Evolutionary conservation across 192 early-diverging fungal species (phyloP).

Genomic region (Funneliformis mosseae): DNA sequence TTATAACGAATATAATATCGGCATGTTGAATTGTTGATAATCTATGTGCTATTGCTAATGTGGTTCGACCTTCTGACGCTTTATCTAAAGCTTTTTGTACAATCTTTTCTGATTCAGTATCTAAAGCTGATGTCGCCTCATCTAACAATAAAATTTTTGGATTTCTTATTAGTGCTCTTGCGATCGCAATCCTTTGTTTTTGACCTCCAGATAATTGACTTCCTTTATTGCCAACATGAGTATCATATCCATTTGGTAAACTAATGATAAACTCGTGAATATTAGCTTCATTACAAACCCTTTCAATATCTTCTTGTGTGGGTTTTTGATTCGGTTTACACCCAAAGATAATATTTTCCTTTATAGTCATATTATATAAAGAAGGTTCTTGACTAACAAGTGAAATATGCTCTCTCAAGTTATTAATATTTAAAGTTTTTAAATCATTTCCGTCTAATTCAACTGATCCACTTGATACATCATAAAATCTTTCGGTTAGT

Average conservation of each 20-base stretch:
- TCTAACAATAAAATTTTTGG: conserved; percentile 77
- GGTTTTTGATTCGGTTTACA: conserved; percentile 46
- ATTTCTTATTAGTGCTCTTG: conserved; percentile 68
- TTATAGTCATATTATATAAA: conserved; percentile 40
- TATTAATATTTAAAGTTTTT: conserved; percentile 46
- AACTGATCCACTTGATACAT: conserved; percentile 45
- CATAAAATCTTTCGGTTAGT: conserved; percentile 61
- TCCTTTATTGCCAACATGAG: conserved; percentile 63
- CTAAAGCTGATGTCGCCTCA: conserved; percentile 82
- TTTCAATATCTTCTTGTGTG: conserved; percentile 50
- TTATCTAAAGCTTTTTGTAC: conserved; percentile 80
- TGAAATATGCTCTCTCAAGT: conserved; percentile 50
- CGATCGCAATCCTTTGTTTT: conserved; percentile 70
- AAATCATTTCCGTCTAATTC: conserved; percentile 47
- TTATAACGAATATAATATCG: conserved; percentile 84
- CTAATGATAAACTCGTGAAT: conserved; percentile 56
- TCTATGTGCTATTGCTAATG: conserved; percentile 70
- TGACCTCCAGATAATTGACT: conserved; percentile 66
- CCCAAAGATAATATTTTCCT: conserved; percentile 62
- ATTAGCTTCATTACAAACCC: conserved; percentile 55
- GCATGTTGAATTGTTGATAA: conserved; percentile 85
- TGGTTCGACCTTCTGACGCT: conserved; percentile 60
- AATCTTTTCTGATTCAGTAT: conserved; percentile 76
- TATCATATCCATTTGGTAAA: conserved; percentile 60
- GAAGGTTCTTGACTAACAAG: conserved; percentile 50